Evolutionary conservation across 2,329 filamentous ascomycete genomes (phyloP), one percentile per base, ranked within the genome.

Genomic region (Talaromyces albobiverticillius): DNA sequence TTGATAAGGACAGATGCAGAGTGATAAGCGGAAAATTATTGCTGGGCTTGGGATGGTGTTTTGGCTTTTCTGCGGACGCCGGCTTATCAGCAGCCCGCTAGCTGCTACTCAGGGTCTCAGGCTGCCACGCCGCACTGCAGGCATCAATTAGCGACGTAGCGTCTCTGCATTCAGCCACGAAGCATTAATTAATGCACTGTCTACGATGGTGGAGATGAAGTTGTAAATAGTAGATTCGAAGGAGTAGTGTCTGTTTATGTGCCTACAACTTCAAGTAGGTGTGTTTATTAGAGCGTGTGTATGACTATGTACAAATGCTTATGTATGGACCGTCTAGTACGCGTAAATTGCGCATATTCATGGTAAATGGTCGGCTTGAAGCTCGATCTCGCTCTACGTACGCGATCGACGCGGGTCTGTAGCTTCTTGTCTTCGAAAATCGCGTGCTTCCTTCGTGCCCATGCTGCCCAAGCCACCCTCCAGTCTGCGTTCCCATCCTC

Each of bases 381-480:
- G 46, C 23, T 42, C 40, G 6, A 7, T 16, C 14, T 31, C 8
- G 5, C 36, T 53, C 71, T 63, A 76, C 56, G 62, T 73, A 71
- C 84, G 84, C 57, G 86, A 82, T 60, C 87, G 81, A 65, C 92
- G 82, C 42, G 92, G 92, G 77, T 96, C 88, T 59, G 83, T 76
- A 4, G 93, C 91, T 70, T 96, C 91, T 47, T 84, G 79, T 66
- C 82, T 85, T 70, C 91, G 84, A 73, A 87, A 92, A 62, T 95
- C 90, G 57, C 94, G 82, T 68, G 92, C 84, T 79, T 97, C 93
- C 75, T 91, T 95, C 4, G 93, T 97, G 2, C 91, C 90, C 69
- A 97, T 70, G 65, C 90, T 94, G 2, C 93, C 93, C 56, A 93
- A 71, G 0, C 94, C 94, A 3, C 94, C 94, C 68, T 97, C 92